Base-by-base conservation (phyloP, 306 rosid genomes). In the Sophora flavescens region DNA sequence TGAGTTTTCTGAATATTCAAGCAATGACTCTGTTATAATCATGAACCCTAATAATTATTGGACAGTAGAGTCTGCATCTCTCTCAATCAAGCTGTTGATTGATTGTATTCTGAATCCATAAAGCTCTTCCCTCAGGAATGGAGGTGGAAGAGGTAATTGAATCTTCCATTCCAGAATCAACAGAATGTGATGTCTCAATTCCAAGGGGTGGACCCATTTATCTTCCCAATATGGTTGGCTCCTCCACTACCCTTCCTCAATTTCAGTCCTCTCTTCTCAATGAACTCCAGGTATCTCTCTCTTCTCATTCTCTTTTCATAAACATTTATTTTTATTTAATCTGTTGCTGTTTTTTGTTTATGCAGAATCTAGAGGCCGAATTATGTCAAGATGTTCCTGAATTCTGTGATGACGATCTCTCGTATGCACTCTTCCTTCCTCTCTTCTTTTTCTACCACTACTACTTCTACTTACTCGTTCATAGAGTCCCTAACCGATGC, bases 171-270 rank as follows among this genome's bases (percentile, higher is more conserved):
- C 63, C 77, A 22, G 80, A 53, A 36, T 53, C 78, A 32, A 65
- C 39, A 71, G 85, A 80, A 15, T 65, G 33, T 42, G 80, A 57
- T 56, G 54, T 78, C 56, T 80, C 87, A 15, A 32, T 86, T 44
- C 93, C 91, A 0, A 86, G 90, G 74, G 97, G 98, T n/a, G 98
- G 98, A 28, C 98, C 97, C 44, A 83, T 93, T 65, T 93, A 84
- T 45, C 82, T 86, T 51, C 72, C 96, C 22, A 93, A 88, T 58
- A 63, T 88, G 80, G 86, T 81, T 36, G 80, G 85, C 36, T 80
- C 93, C 18, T 77, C 81, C 82, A 88, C 90, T 35, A 81, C 86
- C 26, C 81, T 86, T 71, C 63, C 82, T 79, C 77, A 77, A 38
- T 91, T 91, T 77, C 83, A 80, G 80, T 60, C 81, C 71, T 81